phyloP scores from a whole-genome alignment of 345 rosid species.

The Nasturtium officinale region DNA sequence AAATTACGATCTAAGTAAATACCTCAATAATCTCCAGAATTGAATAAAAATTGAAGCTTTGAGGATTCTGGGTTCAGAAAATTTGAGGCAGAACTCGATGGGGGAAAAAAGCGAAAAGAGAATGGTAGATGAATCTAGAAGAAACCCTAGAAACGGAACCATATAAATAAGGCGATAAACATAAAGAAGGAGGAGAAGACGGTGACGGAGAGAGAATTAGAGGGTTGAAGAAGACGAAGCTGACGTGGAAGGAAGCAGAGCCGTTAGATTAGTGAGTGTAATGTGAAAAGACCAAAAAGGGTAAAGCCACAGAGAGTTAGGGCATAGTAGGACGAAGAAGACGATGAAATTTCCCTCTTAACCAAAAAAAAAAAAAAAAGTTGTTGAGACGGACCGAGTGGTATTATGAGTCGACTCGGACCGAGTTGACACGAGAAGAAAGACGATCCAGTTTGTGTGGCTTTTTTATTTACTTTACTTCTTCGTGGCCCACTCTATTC shows the following conservation, averaged over 20 bases:
- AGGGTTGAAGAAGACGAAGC: constrained; percentile 77
- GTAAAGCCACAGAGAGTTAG: constrained; percentile 41
- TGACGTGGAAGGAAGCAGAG: constrained; percentile 68
- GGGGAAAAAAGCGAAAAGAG: background rate
- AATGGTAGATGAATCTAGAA: constrained; percentile 38
- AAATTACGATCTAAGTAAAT: constrained; percentile 40
- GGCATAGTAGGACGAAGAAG: constrained; percentile 42
- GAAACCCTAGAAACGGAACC: constrained; percentile 62
- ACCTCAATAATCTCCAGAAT: constrained; percentile 43
- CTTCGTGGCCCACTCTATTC: background rate
- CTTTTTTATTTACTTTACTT: background rate
- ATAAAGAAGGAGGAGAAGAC: constrained; percentile 39
- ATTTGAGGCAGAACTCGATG: background rate
- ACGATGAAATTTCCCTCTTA: constrained; percentile 19
- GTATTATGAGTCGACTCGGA: constrained; percentile 22
- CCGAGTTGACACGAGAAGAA: constrained; percentile 30
- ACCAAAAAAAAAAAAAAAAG: background rate
- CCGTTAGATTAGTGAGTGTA: constrained; percentile 55
- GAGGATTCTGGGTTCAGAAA: constrained; percentile 2
- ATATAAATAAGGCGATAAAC: constrained; percentile 38
- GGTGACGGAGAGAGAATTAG: constrained; percentile 43
- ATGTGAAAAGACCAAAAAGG: constrained; percentile 74
- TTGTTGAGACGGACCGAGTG: constrained; percentile 35
- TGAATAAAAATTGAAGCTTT: constrained; percentile 18
- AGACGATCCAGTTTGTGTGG: constrained; percentile 17